phyloP scores from a whole-genome alignment of 2,329 filamentous ascomycete genomes.

The Paraconiothyrium brasiliense region DNA sequence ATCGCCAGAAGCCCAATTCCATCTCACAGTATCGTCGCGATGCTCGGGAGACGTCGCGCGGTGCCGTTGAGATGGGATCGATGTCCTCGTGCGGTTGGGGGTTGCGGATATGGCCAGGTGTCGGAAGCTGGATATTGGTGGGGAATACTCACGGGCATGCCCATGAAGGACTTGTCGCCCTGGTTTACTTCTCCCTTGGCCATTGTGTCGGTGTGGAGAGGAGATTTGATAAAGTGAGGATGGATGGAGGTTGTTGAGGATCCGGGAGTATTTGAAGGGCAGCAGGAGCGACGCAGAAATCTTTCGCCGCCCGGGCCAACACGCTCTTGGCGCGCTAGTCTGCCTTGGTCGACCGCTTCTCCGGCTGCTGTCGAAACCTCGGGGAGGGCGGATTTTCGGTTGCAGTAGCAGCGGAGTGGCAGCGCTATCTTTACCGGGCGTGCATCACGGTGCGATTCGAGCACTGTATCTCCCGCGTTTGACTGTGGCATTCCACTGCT shows the following conservation, averaged over 20 bases:
- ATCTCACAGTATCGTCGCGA: conserved; percentile 31
- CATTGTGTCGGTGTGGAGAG: conserved; percentile 51
- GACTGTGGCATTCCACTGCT: background rate
- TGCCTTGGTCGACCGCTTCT: conserved; percentile 19
- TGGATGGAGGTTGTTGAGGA: conserved; percentile 18
- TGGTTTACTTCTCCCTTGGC: conserved; percentile 59
- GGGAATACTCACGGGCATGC: conserved; percentile 55
- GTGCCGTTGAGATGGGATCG: conserved; percentile 43
- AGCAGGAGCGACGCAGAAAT: conserved; percentile 15
- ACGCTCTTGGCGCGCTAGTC: conserved; percentile 16
- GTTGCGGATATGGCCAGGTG: conserved; percentile 30
- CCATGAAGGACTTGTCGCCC: conserved; percentile 64
- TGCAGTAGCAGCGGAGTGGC: background rate
- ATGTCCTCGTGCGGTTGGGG: conserved; percentile 26
- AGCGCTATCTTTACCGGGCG: background rate
- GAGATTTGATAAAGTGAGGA: conserved; percentile 50
- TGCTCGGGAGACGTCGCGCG: conserved; percentile 26
- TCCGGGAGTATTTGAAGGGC: conserved; percentile 13
- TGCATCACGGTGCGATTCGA: background rate
- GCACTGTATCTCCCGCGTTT: background rate
- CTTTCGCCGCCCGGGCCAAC: conserved; percentile 14
- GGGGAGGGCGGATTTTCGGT: conserved; percentile 8
- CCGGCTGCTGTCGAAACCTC: conserved; percentile 15
- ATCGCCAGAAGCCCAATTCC: conserved; percentile 30
- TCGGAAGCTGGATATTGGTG: conserved; percentile 17